Conservation (phyloP, 2,329 filamentous ascomycete species). For the Apiospora kogelbergensis region DNA sequence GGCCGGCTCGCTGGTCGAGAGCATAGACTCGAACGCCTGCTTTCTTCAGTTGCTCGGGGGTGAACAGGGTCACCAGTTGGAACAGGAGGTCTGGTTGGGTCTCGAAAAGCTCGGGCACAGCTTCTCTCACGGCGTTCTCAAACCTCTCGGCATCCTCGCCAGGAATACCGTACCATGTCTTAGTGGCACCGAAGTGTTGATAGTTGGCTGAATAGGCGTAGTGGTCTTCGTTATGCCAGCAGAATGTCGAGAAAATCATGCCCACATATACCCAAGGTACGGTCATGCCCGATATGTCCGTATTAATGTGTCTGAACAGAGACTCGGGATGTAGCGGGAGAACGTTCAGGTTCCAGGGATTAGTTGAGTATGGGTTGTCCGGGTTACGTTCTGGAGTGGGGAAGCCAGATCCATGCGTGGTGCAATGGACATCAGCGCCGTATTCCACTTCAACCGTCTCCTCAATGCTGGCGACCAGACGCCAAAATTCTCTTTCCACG, state of each 20-base stretch:
- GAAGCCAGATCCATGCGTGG: slow-evolving; percentile 95
- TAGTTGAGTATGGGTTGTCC: slow-evolving; percentile 79
- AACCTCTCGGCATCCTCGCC: slow-evolving; percentile 93
- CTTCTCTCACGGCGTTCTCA: slow-evolving; percentile 90
- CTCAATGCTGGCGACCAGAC: slow-evolving; percentile 87
- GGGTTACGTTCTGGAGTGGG: slow-evolving; percentile 92
- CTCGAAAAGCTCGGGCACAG: slow-evolving; percentile 94
- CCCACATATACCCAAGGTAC: slow-evolving; percentile 99
- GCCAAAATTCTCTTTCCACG: slow-evolving; percentile 95
- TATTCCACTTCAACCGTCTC: slow-evolving; percentile 98
- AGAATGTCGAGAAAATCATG: slow-evolving; percentile 99
- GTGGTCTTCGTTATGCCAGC: slow-evolving; percentile 99
- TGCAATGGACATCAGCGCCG: slow-evolving; percentile 96
- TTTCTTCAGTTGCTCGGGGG: slow-evolving; percentile 88
- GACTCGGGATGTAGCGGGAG: slow-evolving; percentile 89
- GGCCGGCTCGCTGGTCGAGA: slow-evolving; percentile 91
- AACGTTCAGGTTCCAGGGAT: slow-evolving; percentile 95
- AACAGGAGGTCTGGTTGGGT: slow-evolving; percentile 95
- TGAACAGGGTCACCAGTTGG: slow-evolving; percentile 93
- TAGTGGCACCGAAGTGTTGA: slow-evolving; percentile 96
- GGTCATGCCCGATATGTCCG: slow-evolving; percentile 98
- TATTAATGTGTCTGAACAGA: slow-evolving; percentile 94
- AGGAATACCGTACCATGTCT: slow-evolving; percentile 98
- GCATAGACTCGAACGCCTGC: slow-evolving; percentile 92
- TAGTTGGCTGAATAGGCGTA: slow-evolving; percentile 98